Base-by-base conservation (phyloP, 78 protist genomes). In the Dictyostelium purpureum region DNA sequence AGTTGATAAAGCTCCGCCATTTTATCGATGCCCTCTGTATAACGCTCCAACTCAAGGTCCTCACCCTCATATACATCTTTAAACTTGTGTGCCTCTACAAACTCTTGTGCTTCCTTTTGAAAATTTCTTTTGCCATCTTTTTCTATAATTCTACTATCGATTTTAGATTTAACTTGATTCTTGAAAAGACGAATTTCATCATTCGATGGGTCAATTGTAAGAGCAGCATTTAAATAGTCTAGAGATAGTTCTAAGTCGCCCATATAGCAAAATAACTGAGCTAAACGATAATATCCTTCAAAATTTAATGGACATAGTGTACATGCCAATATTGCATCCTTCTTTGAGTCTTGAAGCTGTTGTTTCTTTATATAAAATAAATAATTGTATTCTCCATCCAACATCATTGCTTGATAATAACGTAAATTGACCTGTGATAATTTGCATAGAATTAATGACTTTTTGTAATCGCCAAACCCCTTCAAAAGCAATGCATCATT, bases 291-390 rank as follows among this genome's bases (percentile, higher is more conserved):
- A 38, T 66, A 66, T 9, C 35, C 35, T 38, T 66, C 28, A 19
- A 1, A 37, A 1, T 9, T 3, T 0, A 66, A 21, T 21, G 75
- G 75, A 21, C 52, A 37, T 19, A 66, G 42, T 40, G 75, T 37
- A 21, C 75, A 66, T 19, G 75, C 75, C 6, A 66, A 21, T 0
- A 38, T 7, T 1, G 75, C 42, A 66, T 66, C n/a, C 6, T 11
- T 38, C 37, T 66, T 66, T 38, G 75, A 33, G 21, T 66, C 75
- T n/a, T 38, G 42, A 7, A 66, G 37, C 37, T 66, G 75, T 7
- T 66, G 52, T 66, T 66, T 33, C 75, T 66, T 66, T 66, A 66
- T 37, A 38, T 37, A 66, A 18, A 66, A 66, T 38, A 66, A 14
- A 38, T 66, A 37, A 18, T 49, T 66, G n/a, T 66, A 66, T 21